Base-by-base conservation (phyloP, 352 stramenopile genomes). In the Phytopythium montanum region DNA sequence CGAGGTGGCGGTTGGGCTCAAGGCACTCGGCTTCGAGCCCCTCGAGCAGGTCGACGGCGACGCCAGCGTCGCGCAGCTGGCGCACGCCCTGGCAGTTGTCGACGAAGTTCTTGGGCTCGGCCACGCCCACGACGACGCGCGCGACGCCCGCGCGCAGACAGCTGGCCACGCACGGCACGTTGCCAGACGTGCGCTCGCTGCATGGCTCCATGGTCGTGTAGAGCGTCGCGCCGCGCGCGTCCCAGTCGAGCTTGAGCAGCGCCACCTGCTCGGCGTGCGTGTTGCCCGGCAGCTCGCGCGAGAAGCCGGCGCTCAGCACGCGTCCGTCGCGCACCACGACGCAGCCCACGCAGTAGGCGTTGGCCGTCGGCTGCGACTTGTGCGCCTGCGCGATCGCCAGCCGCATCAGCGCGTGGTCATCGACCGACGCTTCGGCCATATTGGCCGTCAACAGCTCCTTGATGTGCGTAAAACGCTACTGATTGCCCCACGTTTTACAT, bases 191-290 rank as follows among this genome's bases (percentile, higher is more conserved):
- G n/a, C 88, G 75, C 61, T 64, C 73, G 70, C 83, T 94, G 67
- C 88, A 96, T 4, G 88, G 86, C 79, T 96, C 88, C 88, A 96
- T 96, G 13, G 86, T 95, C 25, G 86, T 94, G 72, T 94, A 96
- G 28, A 96, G 70, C 3, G 85, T 94, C n/a, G 79, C 67, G 21
- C 70, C 76, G 2, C 58, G 29, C 12, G 87, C 88, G 31, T 87
- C 58, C 36, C 91, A 92, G 52, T 68, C 68, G 45, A 96, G 81
- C 69, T 95, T 95, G 26, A 77, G 60, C 38, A 96, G 73, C 29
- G 86, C 86, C 36, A 92, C 88, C 56, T 96, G 82, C 70, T 96
- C 88, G 26, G 88, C 86, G 69, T 96, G 88, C 31, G 88, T 95
- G 72, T 96, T 96, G 42, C 88, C 88, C 23, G 81, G 81, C 19